Conservation (phyloP, 1,284 basidiomycete genomes). For the Marasmius oreades region DNA sequence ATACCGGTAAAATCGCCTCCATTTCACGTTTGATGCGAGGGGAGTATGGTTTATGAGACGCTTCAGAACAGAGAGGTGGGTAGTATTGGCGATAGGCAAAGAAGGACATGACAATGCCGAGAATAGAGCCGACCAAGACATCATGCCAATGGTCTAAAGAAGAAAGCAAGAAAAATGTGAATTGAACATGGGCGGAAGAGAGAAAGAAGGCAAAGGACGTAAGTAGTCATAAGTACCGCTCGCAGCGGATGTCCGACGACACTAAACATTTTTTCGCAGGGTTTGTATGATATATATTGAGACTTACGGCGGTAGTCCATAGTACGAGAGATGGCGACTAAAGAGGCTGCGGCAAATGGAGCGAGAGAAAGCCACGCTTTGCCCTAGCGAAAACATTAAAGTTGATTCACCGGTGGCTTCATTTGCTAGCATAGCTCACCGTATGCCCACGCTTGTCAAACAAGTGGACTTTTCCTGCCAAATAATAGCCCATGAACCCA, state of each 20-base stretch:
- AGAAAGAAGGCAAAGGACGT: neutral
- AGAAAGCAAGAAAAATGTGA: neutral
- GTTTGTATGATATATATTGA: no score
- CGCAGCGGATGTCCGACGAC: no score
- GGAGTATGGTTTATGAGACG: constrained; percentile 73
- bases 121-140: constrained; percentile 74
- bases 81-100: constrained; percentile 84
- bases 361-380: constrained; percentile 83
- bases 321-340: constrained; percentile 89
- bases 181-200: neutral
- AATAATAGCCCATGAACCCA: constrained; percentile 85
- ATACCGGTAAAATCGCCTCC: constrained; percentile 37
- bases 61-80: constrained; percentile 53
- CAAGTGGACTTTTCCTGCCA: constrained; percentile 89
- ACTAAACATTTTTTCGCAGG: no score
- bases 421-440: constrained; percentile 37
- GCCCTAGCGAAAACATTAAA: constrained; percentile 36
- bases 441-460: constrained; percentile 82
- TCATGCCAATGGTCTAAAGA: constrained; percentile 83
- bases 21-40: constrained; percentile 59
- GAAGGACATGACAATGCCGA: constrained; percentile 74
- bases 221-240: no score
- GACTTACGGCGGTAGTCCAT: constrained; percentile 84
- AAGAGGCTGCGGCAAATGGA: constrained; percentile 76
- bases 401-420: neutral